Percentiles rank a stretch among this genome's conserved stretches.
Evolutionary conservation across 108 stramenopile genomes (phyloP).

Genomic region (Stephanodiscus triporus): DNA sequence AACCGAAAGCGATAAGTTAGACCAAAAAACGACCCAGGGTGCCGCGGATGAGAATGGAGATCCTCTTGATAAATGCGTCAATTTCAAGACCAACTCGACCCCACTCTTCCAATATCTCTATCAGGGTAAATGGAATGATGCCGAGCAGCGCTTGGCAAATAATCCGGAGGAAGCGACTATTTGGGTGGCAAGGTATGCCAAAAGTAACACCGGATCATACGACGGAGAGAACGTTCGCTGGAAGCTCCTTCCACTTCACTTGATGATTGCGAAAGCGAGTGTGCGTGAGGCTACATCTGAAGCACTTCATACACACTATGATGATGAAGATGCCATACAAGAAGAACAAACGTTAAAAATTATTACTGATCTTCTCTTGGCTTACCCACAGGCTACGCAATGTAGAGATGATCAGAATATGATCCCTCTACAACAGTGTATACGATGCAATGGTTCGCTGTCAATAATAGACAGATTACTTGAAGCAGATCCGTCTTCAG

Average conservation of each 20-base stretch:
- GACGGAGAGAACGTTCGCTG: constrained; percentile 20
- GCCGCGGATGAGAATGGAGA: constrained; percentile 13
- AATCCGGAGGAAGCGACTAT: constrained; percentile 43
- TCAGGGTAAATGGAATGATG: constrained; percentile 20
- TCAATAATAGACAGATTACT: constrained; percentile 18
- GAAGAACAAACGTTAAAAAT: constrained; percentile 15
- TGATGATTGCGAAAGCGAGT: constrained; percentile 15
- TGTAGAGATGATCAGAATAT: constrained; percentile 41
- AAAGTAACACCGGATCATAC: not conserved
- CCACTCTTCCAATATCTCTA: constrained; percentile 30
- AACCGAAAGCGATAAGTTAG: not conserved
- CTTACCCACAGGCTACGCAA: constrained; percentile 34
- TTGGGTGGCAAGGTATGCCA: constrained; percentile 32
- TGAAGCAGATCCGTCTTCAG: constrained; percentile 23
- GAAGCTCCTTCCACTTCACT: constrained; percentile 45
- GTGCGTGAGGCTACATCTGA: constrained; percentile 13
- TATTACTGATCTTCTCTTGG: constrained; percentile 20
- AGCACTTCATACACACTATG: not conserved
- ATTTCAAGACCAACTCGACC: constrained; percentile 33
- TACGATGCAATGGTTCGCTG: constrained; percentile 34
- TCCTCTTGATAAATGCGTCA: constrained; percentile 13
- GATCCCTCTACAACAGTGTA: constrained; percentile 42
- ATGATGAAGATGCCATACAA: not conserved
- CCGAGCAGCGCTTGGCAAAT: constrained; percentile 15
- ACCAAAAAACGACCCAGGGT: not conserved